A percentile compares a stretch with the other conserved stretches of the same genome.
Evolutionary conservation across 805 yeast genomes (phyloP).

Genomic region (Saturnispora silvae): DNA sequence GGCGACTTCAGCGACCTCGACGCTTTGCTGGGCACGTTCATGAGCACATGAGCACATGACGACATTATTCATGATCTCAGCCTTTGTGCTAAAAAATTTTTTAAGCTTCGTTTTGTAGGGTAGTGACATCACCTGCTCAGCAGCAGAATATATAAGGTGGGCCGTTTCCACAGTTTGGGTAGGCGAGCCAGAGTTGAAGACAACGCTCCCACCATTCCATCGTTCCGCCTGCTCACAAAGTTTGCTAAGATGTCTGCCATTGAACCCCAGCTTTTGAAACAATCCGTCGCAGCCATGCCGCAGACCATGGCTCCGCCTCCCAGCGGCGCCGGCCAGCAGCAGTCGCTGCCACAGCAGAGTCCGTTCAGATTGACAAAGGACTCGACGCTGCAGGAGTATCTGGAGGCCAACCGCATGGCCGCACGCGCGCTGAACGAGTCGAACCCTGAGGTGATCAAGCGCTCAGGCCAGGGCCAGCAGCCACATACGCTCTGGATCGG

Average conservation of each 20-base stretch:
- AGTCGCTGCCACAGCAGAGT: constrained; percentile 2
- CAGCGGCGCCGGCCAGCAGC: background rate
- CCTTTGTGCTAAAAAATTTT: no score
- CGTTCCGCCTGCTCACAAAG: constrained; percentile 4
- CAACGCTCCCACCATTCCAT: constrained; percentile 9
- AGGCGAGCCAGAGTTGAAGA: background rate
- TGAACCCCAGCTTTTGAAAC: constrained; percentile 4
- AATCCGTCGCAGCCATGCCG: background rate
- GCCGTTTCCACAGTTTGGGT: background rate
- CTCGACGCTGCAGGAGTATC: constrained; percentile 38
- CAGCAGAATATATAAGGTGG: background rate
- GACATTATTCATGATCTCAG: no score
- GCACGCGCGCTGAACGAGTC: constrained; percentile 37
- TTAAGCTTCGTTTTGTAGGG: no score
- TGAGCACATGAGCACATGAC: constrained; percentile 1
- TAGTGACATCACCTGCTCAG: constrained; percentile 3
- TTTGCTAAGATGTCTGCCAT: constrained; percentile 11
- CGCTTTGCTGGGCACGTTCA: background rate
- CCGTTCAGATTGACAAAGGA: constrained; percentile 38
- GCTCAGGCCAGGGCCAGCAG: constrained; percentile 72
- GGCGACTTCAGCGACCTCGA: background rate
- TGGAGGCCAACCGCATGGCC: constrained; percentile 36
- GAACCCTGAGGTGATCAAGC: constrained; percentile 48
- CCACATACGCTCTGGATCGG: constrained; percentile 94
- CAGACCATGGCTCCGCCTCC: constrained; percentile 8